phyloP scores from a whole-genome alignment of 306 rosid species.

The Nissolia schottii region DNA sequence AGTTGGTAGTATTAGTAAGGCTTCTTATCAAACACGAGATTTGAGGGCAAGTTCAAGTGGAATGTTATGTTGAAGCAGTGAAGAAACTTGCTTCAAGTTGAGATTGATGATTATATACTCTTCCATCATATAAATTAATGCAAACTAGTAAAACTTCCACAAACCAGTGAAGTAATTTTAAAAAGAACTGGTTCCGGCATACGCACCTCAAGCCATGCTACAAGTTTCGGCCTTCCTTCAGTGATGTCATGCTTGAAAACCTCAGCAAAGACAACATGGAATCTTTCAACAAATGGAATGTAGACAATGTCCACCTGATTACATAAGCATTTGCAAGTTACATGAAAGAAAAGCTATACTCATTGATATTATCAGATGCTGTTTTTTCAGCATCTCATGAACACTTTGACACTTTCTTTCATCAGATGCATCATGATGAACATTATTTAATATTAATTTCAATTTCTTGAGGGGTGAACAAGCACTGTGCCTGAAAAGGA shows the following conservation, averaged over 20 bases:
- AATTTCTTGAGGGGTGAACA: no score
- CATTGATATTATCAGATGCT: not conserved
- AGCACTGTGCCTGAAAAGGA: not conserved
- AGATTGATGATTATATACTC: not conserved
- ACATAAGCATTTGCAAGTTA: conserved; percentile 6
- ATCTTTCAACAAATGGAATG: conserved; percentile 55
- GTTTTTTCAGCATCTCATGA: not conserved
- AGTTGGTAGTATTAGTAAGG: not conserved
- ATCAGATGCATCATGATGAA: not conserved
- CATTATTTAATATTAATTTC: no score
- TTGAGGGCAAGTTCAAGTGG: not conserved
- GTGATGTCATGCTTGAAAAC: conserved; percentile 40
- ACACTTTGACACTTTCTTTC: not conserved
- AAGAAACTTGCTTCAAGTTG: not conserved
- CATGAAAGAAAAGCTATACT: not conserved
- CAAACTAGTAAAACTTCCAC: not conserved
- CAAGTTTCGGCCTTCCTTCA: conserved; percentile 57
- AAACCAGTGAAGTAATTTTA: not conserved
- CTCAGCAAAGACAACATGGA: conserved; percentile 36
- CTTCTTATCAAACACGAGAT: conserved; percentile 3
- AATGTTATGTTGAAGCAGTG: not conserved
- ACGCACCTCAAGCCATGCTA: conserved; percentile 64
- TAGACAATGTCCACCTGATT: conserved; percentile 54
- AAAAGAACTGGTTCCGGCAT: not conserved
- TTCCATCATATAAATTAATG: not conserved